These are phyloP conservation scores for Verbena officinalis DNA, from an alignment of 257 asterid genomes.

Conservation along the genomic window DNA sequence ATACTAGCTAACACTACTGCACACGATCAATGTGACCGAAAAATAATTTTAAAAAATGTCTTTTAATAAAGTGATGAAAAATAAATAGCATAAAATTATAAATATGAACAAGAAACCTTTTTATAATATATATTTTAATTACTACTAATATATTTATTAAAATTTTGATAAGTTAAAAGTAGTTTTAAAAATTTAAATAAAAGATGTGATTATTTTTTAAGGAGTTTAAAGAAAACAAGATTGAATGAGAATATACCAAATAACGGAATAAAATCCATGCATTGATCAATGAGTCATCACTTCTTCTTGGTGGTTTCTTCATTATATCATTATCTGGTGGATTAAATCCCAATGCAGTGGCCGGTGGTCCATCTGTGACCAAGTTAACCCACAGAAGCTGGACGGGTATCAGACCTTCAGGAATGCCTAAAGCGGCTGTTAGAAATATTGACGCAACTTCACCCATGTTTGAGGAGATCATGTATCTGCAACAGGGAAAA, in stretches of 20 bases:
- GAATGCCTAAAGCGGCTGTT: slow-evolving; percentile 95
- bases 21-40: too few relatives aligned
- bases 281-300: slow-evolving; percentile 89
- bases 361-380: slow-evolving; percentile 99
- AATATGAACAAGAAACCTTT: too few relatives aligned
- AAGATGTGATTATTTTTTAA: too few relatives aligned
- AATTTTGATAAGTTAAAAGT: too few relatives aligned
- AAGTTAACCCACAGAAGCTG: slow-evolving; percentile 98
- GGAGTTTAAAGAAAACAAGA: not conserved
- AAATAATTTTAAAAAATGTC: too few relatives aligned
- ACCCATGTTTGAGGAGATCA: slow-evolving; percentile 98
- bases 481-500: slow-evolving; percentile 62
- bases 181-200: too few relatives aligned
- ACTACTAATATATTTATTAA: too few relatives aligned
- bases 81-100: too few relatives aligned
- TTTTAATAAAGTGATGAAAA: too few relatives aligned
- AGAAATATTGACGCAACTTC: slow-evolving; percentile 93
- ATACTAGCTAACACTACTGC: too few relatives aligned
- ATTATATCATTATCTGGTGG: slow-evolving; percentile 97
- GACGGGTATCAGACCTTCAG: slow-evolving; percentile 96
- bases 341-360: slow-evolving; percentile 97
- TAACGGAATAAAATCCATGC: slow-evolving; percentile 95
- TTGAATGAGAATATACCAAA: slow-evolving; percentile 53
- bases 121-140: too few relatives aligned
- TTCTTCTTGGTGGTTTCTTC: slow-evolving; percentile 92